Percentiles rank a stretch among this genome's conserved stretches.
phyloP scores from a whole-genome alignment of 768 basidiomycete genomes.

The Termitomyces sp. region DNA sequence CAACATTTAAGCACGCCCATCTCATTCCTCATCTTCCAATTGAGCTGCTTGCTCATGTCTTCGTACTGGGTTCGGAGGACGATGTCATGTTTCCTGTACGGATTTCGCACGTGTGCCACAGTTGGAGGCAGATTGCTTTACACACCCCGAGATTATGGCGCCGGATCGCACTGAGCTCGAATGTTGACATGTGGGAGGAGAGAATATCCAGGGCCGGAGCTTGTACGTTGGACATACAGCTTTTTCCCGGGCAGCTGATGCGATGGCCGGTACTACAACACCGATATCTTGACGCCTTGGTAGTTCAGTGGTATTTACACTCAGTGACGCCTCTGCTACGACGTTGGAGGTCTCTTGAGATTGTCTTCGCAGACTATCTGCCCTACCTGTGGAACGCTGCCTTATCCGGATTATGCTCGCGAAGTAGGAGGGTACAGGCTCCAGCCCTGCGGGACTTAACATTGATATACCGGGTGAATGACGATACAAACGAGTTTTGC shows the following conservation, averaged over 20 bases:
- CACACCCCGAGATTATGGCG: conserved; percentile 65
- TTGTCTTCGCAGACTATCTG: conserved; percentile 50
- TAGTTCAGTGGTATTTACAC: conserved; percentile 62
- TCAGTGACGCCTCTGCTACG: conserved; percentile 47
- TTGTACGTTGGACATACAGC: conserved; percentile 59
- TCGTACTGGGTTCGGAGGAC: conserved; percentile 54
- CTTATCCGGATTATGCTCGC: conserved; percentile 49
- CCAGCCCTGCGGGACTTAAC: conserved; percentile 49
- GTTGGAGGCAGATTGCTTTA: conserved; percentile 61
- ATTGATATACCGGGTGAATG: conserved; percentile 60
- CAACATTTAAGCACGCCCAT: conserved; percentile 29
- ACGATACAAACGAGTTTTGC: conserved; percentile 63
- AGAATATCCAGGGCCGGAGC: conserved; percentile 56
- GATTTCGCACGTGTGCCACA: conserved; percentile 66
- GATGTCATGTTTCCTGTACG: conserved; percentile 55
- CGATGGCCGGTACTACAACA: conserved; percentile 22
- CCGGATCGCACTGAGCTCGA: conserved; percentile 46
- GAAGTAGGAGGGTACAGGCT: conserved; percentile 30
- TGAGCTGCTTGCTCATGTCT: conserved; percentile 64
- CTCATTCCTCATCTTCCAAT: conserved; percentile 56
- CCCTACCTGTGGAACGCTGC: conserved; percentile 71
- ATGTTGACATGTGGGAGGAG: conserved; percentile 58
- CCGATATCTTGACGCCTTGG: conserved; percentile 37
- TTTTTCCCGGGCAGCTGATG: conserved; percentile 31
- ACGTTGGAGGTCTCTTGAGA: conserved; percentile 60